Evolutionary conservation across 163 green algal species (phyloP), one percentile per base, ranked within the genome.

Genomic region (Scenedesmus sp.): DNA sequence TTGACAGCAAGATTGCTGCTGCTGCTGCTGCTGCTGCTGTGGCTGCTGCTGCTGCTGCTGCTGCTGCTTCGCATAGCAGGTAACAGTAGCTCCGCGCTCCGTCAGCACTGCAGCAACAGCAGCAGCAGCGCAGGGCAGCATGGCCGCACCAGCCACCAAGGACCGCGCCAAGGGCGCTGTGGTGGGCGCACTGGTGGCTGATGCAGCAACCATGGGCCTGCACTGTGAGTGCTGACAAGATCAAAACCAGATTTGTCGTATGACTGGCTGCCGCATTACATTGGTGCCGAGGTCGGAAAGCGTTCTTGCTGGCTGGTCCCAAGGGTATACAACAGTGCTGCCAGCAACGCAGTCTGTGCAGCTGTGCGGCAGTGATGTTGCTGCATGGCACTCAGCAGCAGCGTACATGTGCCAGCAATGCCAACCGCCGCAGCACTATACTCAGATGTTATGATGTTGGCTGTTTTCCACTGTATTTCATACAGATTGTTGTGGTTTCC

Each of bases 141-240:
- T 90, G 86, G 76, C 88, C 9, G 82, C 88, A 57, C 26, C 77
- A 77, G 88, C 88, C 67, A 67, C 54, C 56, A 60, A n/a, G 4
- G 77, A 88, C 64, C 56, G 77, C 3, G 79, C 77, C 2, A 77
- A 70, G 54, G 89, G 89, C 4, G 94, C 94, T 2, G 82, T 96
- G 18, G 87, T 95, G 18, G 94, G 94, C 18, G 92, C 93, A 3
- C 55, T 96, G 6, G 93, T 96, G 1, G 95, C 95, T 7, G 95
- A 96, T 82, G 92, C 95, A 2, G 95, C 95, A 3, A 95, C 94
- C 3, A 96, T 95, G 93, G 92, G 91, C 3, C 87, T 96, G 13
- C 95, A 96, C 91, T 96, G 95, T 79, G 70, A 79, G 70, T 79
- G 3, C 34, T 46, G 34, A 46, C 34, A 46, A 46, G 34, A 46